A percentile compares a stretch with the other conserved stretches of the same genome.
phyloP scores from a whole-genome alignment of 2,329 filamentous ascomycete genomes.

The Calonectria hawksworthii region DNA sequence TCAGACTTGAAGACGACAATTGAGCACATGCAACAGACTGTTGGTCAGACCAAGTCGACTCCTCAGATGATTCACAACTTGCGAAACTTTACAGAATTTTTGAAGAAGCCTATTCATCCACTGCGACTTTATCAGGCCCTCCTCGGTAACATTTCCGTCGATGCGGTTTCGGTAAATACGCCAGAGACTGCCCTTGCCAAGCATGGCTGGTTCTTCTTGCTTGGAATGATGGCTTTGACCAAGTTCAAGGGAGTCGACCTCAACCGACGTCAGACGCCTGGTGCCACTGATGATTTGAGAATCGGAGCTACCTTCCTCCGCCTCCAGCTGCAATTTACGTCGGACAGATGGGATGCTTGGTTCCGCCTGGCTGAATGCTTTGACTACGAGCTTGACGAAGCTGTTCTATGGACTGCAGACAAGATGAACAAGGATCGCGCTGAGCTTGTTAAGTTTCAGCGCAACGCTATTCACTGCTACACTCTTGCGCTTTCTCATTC shows the following conservation, averaged over 20 bases:
- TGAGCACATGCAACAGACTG: slow-evolving; percentile 91
- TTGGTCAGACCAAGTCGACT: slow-evolving; percentile 83
- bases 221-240: slow-evolving; percentile 88
- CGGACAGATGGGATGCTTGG: slow-evolving; percentile 91
- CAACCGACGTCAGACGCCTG: slow-evolving; percentile 82
- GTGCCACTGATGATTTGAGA: slow-evolving; percentile 86
- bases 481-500: slow-evolving; percentile 72
- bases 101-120: slow-evolving; percentile 88
- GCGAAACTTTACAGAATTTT: slow-evolving; percentile 83
- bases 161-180: slow-evolving; percentile 77
- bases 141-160: slow-evolving; percentile 80
- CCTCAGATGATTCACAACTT: slow-evolving; percentile 89
- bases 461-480: slow-evolving; percentile 87
- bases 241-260: slow-evolving; percentile 81
- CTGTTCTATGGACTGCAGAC: slow-evolving; percentile 89
- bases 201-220: slow-evolving; percentile 92
- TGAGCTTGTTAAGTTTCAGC: slow-evolving; percentile 82
- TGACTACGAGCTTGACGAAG: slow-evolving; percentile 89
- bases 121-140: slow-evolving; percentile 84
- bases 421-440: slow-evolving; percentile 88
- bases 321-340: slow-evolving; percentile 85
- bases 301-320: slow-evolving; percentile 85
- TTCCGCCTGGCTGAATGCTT: slow-evolving; percentile 89
- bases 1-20: slow-evolving; percentile 92
- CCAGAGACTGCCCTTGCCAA: slow-evolving; percentile 80